phyloP scores from a whole-genome alignment of 2,329 filamentous ascomycete species.

The Fusarium sp. region DNA sequence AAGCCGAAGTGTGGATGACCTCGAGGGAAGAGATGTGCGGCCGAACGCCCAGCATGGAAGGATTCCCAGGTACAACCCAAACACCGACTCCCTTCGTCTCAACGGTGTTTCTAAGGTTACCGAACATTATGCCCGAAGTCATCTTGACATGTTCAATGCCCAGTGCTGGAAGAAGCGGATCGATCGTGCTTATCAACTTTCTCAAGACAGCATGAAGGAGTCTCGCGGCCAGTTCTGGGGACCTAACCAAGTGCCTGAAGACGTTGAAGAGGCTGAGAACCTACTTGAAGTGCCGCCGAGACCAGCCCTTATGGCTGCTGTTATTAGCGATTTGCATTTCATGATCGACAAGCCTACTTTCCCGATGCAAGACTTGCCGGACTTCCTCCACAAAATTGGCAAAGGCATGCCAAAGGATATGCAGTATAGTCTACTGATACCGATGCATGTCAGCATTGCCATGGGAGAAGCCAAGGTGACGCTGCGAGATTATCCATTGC shows the following conservation, averaged over 20 bases:
- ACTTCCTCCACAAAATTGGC: slow-evolving; percentile 89
- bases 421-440: slow-evolving; percentile 88
- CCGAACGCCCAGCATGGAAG: slow-evolving; percentile 55
- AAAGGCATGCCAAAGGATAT: slow-evolving; percentile 96
- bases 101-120: slow-evolving; percentile 79
- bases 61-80: slow-evolving; percentile 80
- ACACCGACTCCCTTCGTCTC: slow-evolving; percentile 73
- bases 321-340: slow-evolving; percentile 87
- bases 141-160: slow-evolving; percentile 83
- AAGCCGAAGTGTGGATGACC: slow-evolving; percentile 68
- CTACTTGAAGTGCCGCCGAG: slow-evolving; percentile 88
- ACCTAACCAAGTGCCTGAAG: slow-evolving; percentile 81
- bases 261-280: slow-evolving; percentile 83
- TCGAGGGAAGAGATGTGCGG: slow-evolving; percentile 49
- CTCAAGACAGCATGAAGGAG: slow-evolving; percentile 81
- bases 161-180: slow-evolving; percentile 94
- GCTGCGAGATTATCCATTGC: slow-evolving; percentile 92
- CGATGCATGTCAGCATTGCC: slow-evolving; percentile 88
- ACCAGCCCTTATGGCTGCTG: slow-evolving; percentile 82
- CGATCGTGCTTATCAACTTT: slow-evolving; percentile 76
- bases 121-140: slow-evolving; percentile 79
- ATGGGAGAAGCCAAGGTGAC: slow-evolving; percentile 92
- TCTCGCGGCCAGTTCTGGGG: slow-evolving; percentile 86
- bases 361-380: slow-evolving; percentile 80
- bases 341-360: slow-evolving; percentile 94